Evolutionary conservation across 176 grass and related monocot genomes (phyloP), one percentile per base, ranked within the genome.

Genomic region (Areca catechu): DNA sequence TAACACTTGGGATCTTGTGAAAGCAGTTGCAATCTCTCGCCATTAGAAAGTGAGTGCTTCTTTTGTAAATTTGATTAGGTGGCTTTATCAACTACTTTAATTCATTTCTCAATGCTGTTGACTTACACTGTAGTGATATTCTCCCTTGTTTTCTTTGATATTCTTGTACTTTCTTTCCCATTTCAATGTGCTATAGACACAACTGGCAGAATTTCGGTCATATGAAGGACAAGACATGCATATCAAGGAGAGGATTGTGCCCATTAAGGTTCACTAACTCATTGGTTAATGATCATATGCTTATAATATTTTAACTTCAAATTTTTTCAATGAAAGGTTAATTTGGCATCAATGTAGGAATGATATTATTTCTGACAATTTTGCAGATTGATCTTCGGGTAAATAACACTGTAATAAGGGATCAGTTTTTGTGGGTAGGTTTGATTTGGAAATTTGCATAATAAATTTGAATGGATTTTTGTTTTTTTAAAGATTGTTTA

Each of bases 141-240:
- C 18, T 15, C 14, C 1, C 24, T 27, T 18, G 16, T 16, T 12
- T 43, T 43, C 34, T 43, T 7, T 19, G 16, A 21, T 61, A 24
- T 20, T 18, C 19, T 21, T 21, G 16, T 48, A 5, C 21, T 48
- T 62, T 48, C 3, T 62, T 62, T 58, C 1, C 9, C 51, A 21
- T 23, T 74, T 22, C 43, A 34, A 20, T 34, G 15, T 54, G 1
- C 66, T 17, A 29, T 48, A 96, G 92, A 79, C 77, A 14, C 93
- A 97, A 78, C 19, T 97, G 19, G 81, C 93, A 0, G 93, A 97
- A 48, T 92, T 91, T 49, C 86, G 88, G 53, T 97, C 93, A 15
- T 92, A 74, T 61, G 93, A 90, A 60, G 87, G 93, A 50, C 87
- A 97, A 83, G 93, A 97, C 53, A 92, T 97, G 93, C 88, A 85